Conservation (phyloP, 116 monocot genomes). For the Posidonia oceanica region DNA sequence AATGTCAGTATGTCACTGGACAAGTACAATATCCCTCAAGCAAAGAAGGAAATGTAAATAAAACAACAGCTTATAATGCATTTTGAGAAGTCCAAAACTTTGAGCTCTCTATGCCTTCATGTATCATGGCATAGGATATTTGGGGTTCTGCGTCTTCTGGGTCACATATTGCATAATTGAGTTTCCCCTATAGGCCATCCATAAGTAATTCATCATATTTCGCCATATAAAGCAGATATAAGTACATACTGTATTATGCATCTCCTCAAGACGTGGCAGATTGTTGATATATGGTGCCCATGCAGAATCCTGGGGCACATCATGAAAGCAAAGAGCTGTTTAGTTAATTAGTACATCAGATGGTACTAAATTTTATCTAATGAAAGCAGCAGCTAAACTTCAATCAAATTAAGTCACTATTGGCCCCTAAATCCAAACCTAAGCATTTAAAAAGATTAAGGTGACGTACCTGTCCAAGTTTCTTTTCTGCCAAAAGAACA, state of each 20-base stretch:
- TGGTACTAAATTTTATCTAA: too few relatives aligned
- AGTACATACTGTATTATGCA: conserved; percentile 70
- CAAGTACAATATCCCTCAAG: too few relatives aligned
- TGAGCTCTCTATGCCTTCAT: too few relatives aligned
- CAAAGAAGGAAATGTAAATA: too few relatives aligned
- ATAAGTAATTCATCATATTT: neutral
- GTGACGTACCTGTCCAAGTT: conserved; percentile 40
- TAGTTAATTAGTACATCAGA: neutral
- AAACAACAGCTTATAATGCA: too few relatives aligned
- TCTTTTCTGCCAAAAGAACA: conserved; percentile 60
- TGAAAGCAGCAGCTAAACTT: neutral
- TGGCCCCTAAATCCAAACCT: neutral
- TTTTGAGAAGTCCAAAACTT: too few relatives aligned
- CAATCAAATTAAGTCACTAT: neutral
- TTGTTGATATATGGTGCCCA: conserved; percentile 64
- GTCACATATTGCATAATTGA: too few relatives aligned
- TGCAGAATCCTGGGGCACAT: conserved; percentile 40
- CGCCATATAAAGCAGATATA: neutral
- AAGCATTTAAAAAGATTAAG: conserved; percentile 1
- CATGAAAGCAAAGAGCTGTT: neutral
- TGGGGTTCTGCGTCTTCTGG: too few relatives aligned
- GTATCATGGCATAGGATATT: too few relatives aligned
- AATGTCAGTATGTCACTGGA: too few relatives aligned
- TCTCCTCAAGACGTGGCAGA: conserved; percentile 45
- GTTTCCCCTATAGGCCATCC: neutral